Conservation (phyloP, 2,329 filamentous ascomycete species). For the Leptosphaerulina australis region DNA sequence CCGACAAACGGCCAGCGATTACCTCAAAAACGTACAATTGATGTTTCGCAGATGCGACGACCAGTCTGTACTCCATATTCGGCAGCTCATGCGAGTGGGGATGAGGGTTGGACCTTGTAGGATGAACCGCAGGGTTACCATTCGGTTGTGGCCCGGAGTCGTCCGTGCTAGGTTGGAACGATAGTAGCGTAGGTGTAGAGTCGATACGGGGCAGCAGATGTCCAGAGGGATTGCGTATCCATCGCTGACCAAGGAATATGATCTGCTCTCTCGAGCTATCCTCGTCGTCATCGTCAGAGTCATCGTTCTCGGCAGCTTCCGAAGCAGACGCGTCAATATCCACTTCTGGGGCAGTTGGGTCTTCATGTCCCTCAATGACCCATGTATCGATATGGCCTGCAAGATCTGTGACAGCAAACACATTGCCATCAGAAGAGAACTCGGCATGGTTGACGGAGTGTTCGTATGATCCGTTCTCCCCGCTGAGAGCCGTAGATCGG, state of each 20-base stretch:
- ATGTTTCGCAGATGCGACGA: constrained; percentile 68
- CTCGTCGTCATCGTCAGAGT: constrained; percentile 56
- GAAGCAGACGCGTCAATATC: constrained; percentile 44
- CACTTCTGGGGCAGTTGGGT: constrained; percentile 52
- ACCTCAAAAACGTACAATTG: constrained; percentile 81
- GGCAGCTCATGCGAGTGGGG: constrained; percentile 63
- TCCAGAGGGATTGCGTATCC: constrained; percentile 75
- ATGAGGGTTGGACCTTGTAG: constrained; percentile 58
- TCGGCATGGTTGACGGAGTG: constrained; percentile 73
- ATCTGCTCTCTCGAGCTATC: constrained; percentile 50
- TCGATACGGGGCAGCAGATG: constrained; percentile 54
- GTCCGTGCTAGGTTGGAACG: constrained; percentile 52
- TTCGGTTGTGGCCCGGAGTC: constrained; percentile 42
- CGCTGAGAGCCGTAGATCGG: constrained; percentile 55
- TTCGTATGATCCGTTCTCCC: constrained; percentile 76
- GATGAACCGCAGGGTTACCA: constrained; percentile 57
- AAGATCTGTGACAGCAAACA: constrained; percentile 80
- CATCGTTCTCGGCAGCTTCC: constrained; percentile 38
- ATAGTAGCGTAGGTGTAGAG: constrained; percentile 53
- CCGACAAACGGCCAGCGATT: constrained; percentile 74
- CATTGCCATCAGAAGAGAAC: constrained; percentile 80
- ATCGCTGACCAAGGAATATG: constrained; percentile 67
- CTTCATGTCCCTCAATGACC: constrained; percentile 68
- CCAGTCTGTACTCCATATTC: constrained; percentile 59
- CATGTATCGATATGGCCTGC: constrained; percentile 88